phyloP scores from a whole-genome alignment of 2,329 filamentous ascomycete species.

The Xylariaceae sp. region DNA sequence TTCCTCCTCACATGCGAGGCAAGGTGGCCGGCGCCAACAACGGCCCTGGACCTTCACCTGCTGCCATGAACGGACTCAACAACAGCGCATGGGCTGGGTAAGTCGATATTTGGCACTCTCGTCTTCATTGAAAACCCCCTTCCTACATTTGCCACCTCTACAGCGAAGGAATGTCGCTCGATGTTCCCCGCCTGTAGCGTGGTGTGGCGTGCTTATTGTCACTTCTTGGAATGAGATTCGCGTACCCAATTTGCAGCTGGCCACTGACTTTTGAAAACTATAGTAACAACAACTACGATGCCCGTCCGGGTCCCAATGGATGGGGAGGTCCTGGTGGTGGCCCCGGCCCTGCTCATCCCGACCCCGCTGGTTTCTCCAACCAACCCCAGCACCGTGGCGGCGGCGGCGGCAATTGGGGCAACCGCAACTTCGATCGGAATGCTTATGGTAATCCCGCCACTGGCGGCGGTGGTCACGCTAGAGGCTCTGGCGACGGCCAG shows the following conservation, averaged over 20 bases:
- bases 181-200: neutral
- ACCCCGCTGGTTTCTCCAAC: neutral
- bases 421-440: constrained; percentile 53
- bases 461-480: constrained; percentile 47
- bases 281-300: constrained; percentile 45
- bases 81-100: constrained; percentile 61
- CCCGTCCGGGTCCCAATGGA: constrained; percentile 30
- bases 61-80: constrained; percentile 47
- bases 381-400: constrained; percentile 16
- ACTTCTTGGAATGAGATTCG: neutral
- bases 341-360: constrained; percentile 19
- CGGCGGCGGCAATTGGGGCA: constrained; percentile 25
- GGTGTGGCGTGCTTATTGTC: neutral
- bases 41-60: constrained; percentile 28
- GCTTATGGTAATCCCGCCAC: constrained; percentile 51
- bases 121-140: neutral
- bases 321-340: constrained; percentile 27
- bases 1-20: constrained; percentile 75
- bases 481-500: constrained; percentile 88
- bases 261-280: no score
- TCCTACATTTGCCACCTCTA: neutral
- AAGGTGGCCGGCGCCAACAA: constrained; percentile 38
- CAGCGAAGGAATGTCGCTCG: neutral
- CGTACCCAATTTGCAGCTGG: neutral
- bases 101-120: no score